phyloP scores from a whole-genome alignment of 768 basidiomycete species.

The Suillus subalutaceus region DNA sequence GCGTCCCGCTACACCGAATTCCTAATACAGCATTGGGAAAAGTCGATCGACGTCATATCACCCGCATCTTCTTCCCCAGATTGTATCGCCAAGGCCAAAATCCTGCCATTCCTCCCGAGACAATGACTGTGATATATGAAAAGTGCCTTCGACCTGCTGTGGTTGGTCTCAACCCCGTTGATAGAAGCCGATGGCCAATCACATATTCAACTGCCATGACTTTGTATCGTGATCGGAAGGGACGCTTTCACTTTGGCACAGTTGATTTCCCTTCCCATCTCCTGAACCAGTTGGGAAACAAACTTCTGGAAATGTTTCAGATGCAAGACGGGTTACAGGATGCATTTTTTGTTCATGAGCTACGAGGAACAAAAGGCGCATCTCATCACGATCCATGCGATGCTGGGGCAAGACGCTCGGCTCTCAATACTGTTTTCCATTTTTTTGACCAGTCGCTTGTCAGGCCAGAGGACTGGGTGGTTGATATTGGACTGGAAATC shows the following conservation, averaged over 20 bases:
- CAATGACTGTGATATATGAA: constrained; percentile 10
- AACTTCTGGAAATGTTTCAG: background rate
- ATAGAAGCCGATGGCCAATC: constrained; percentile 12
- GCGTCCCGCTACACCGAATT: constrained; percentile 9
- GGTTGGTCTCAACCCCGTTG: constrained; percentile 5
- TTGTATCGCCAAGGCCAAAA: background rate
- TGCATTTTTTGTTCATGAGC: background rate
- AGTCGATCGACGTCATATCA: background rate
- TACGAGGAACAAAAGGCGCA: no score
- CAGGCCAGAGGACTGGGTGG: background rate
- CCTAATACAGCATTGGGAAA: constrained; percentile 15
- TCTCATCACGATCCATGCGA: no score
- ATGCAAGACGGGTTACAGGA: background rate
- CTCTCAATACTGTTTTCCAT: no score
- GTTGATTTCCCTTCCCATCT: constrained; percentile 5
- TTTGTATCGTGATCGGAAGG: background rate
- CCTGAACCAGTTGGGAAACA: background rate
- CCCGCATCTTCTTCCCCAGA: constrained; percentile 12
- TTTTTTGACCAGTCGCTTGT: background rate
- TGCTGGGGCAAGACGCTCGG: accelerated
- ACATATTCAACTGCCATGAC: constrained; percentile 3
- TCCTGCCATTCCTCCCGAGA: background rate
- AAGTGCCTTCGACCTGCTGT: constrained; percentile 7
- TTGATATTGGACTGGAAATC: background rate
- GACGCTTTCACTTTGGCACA: background rate